Evolutionary conservation across 345 rosid species (phyloP).

Genomic region (Euphorbia tirucalli): DNA sequence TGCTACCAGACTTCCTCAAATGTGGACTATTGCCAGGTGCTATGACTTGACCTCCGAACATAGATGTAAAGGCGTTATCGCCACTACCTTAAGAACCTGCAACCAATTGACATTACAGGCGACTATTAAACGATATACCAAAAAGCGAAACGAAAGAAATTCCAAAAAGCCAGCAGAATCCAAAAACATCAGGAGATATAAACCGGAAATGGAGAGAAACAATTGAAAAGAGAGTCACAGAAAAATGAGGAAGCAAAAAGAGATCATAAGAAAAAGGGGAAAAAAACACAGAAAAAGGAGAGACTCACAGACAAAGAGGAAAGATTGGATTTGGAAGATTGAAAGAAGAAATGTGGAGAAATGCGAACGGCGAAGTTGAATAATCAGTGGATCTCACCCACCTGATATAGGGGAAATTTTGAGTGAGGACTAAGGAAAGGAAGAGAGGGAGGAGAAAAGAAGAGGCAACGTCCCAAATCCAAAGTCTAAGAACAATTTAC

Average conservation of each 20-base stretch:
- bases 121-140: background rate
- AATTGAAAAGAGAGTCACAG: background rate
- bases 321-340: background rate
- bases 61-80: slow-evolving; percentile 14
- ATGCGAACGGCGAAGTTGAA: background rate
- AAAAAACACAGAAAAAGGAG: background rate
- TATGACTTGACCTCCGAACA: slow-evolving; percentile 67
- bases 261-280: background rate
- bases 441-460: background rate
- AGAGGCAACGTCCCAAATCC: background rate
- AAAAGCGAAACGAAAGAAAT: background rate
- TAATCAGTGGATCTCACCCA: background rate
- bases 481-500: no score
- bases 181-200: background rate
- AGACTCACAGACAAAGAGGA: background rate
- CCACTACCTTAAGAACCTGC: background rate
- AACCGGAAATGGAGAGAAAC: background rate
- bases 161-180: background rate
- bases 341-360: background rate
- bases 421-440: background rate
- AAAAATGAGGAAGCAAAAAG: background rate
- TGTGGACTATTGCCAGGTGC: slow-evolving; percentile 63
- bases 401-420: background rate
- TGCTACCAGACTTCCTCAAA: slow-evolving; percentile 85
- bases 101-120: background rate